phyloP scores from a whole-genome alignment of 768 basidiomycete species.

The Agaricus subrufescens region DNA sequence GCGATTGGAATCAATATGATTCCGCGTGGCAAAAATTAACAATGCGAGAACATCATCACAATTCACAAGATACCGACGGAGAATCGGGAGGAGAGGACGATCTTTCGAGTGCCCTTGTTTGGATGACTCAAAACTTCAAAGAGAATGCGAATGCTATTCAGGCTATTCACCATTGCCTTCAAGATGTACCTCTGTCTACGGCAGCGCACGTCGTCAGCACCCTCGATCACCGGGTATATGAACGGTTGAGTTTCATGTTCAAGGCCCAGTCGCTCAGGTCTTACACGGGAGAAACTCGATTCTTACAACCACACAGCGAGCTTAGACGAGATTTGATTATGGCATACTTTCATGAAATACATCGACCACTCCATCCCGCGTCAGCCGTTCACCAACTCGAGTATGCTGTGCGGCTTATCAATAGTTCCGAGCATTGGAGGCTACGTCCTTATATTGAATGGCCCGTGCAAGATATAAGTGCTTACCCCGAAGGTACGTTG shows the following conservation, averaged over 20 bases:
- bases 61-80: not conserved
- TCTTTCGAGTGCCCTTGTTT: not conserved
- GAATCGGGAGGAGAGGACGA: not conserved
- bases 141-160: not conserved
- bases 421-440: not conserved
- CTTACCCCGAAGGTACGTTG: not conserved
- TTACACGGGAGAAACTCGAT: slow-evolving; percentile 1
- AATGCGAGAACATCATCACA: not conserved
- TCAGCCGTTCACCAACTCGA: slow-evolving; percentile 1
- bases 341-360: slow-evolving; percentile 4
- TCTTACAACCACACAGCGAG: slow-evolving; percentile 5
- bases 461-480: not conserved
- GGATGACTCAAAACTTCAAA: not conserved
- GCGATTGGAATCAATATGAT: not conserved
- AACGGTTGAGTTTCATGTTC: not conserved
- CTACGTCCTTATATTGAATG: slow-evolving; percentile 2
- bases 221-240: not conserved
- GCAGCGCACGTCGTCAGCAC: slow-evolving; percentile 1
- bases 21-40: not conserved
- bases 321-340: slow-evolving; percentile 2
- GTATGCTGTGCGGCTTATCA: slow-evolving; percentile 1
- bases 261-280: not conserved
- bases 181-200: not conserved
- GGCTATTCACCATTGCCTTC: not conserved
- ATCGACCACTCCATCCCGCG: not conserved